Base-by-base conservation (phyloP, 1,139 yeast genomes). In the Geotrichum bryndzae region DNA sequence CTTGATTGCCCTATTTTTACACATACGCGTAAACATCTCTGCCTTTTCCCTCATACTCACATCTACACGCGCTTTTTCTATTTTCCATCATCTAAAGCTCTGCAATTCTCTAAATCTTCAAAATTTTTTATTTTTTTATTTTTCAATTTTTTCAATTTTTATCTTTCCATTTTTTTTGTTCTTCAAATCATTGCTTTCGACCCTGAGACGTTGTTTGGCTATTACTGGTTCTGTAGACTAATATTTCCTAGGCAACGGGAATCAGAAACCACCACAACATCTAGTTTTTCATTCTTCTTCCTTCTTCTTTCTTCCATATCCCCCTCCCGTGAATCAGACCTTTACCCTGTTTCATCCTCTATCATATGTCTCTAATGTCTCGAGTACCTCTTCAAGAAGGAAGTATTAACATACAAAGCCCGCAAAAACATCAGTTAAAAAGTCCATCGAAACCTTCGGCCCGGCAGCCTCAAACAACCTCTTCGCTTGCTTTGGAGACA, bases 331-430 rank as follows among this genome's bases (percentile, higher is more conserved):
- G 18, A 41, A 41, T n/a, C 48, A 41, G 18, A 8, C 13, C n/a
- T 41, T 8, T 15, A 41, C 22, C 22, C n/a, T 7, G 18, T 6
- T 41, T 5, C 48, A n/a, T 23, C 18, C 18, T 2, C 13, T 23
- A 18, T 53, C 22, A 2, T 41, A 58, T 58, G 60, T 53, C 57
- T 11, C 41, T 53, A 23, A 57, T 58, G 61, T 27, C 54, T 33
- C 61, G 61, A 31, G 52, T 56, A 13, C 61, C 61, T 29, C 54
- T 58, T 33, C 51, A 58, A 41, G 61, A 58, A 51, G 61, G 58
- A 31, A 51, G 54, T 25, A 54, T 58, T 5, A 58, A 58, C 25
- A 51, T 54, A 27, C 58, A 35, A 15, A 54, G 58, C 53, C 57
- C 61, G 25, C 7, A 38, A 1, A 54, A 58, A 22, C 56, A 51